A percentile compares a stretch with the other conserved stretches of the same genome.
Conservation (phyloP, 2,329 filamentous ascomycete species). For the Cladosporium sp. region DNA sequence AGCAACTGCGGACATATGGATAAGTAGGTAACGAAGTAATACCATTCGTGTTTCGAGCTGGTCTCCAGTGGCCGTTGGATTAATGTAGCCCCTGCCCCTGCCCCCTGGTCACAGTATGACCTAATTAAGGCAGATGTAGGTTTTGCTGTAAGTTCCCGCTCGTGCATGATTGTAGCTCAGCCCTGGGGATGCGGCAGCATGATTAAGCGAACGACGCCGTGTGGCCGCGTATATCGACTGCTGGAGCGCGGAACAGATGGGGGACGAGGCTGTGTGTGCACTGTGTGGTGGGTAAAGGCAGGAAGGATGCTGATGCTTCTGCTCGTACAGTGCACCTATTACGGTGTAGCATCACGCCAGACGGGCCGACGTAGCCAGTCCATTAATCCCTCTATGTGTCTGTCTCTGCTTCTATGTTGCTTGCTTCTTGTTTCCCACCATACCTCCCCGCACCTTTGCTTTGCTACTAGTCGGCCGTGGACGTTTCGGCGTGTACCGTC, state of each 20-base stretch:
- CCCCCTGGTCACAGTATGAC: not conserved
- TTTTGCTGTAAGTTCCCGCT: conserved; percentile 3
- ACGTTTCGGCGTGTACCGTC: not conserved
- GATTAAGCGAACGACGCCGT: not conserved
- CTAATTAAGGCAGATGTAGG: not conserved
- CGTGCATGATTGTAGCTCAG: not conserved
- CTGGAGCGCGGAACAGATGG: not conserved
- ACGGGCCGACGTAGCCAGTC: not conserved
- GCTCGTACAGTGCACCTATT: not conserved
- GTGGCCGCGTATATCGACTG: not conserved
- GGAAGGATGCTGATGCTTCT: not conserved
- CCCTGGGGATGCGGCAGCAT: not conserved
- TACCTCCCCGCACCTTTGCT: not conserved
- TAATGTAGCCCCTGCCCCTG: not conserved
- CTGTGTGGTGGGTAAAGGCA: not conserved
- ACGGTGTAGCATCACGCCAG: not conserved
- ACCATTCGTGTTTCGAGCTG: not conserved
- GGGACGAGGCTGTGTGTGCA: not conserved
- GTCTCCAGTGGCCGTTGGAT: not conserved
- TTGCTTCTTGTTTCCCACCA: not conserved
- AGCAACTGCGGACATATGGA: not conserved
- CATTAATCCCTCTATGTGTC: not conserved
- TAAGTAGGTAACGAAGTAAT: not conserved
- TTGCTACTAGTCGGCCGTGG: not conserved
- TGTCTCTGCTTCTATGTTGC: not conserved